phyloP scores from a whole-genome alignment of 805 yeast genomes.

The Cephaloascus fragrans region DNA sequence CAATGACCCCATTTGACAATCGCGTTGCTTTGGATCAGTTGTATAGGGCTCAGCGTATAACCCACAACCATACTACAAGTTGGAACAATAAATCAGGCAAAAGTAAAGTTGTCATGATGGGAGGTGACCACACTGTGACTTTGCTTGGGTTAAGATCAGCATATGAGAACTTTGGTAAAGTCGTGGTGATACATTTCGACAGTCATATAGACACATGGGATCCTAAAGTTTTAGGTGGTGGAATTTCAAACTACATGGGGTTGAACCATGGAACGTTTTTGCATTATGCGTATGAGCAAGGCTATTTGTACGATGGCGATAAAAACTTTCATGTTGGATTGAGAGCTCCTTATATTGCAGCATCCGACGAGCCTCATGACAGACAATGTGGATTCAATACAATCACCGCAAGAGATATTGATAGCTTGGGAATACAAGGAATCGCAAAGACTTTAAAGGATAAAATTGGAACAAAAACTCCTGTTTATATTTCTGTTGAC shows the following conservation, averaged over 20 bases:
- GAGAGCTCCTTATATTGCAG: constrained; percentile 46
- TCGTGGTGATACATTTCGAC: constrained; percentile 55
- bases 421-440: constrained; percentile 23
- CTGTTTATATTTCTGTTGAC: constrained; percentile 37
- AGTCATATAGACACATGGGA: constrained; percentile 67
- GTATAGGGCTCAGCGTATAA: constrained; percentile 43
- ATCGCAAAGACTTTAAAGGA: constrained; percentile 24
- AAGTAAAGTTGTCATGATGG: constrained; percentile 41
- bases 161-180: constrained; percentile 33
- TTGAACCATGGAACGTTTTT: constrained; percentile 63
- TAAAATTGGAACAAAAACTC: constrained; percentile 22
- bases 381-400: constrained; percentile 37
- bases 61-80: constrained; percentile 27
- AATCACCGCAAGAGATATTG: constrained; percentile 38
- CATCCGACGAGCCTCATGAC: constrained; percentile 31
- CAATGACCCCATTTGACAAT: constrained; percentile 62
- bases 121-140: constrained; percentile 54
- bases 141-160: constrained; percentile 42
- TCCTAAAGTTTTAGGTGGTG: constrained; percentile 56
- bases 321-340: constrained; percentile 52
- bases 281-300: constrained; percentile 62
- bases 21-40: constrained; percentile 53
- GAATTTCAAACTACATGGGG: constrained; percentile 44
- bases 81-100: constrained; percentile 9
- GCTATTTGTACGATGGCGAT: constrained; percentile 39